Evolutionary conservation across 2,329 filamentous ascomycete species (phyloP).

Genomic region (Hirsutella minnesotensis): DNA sequence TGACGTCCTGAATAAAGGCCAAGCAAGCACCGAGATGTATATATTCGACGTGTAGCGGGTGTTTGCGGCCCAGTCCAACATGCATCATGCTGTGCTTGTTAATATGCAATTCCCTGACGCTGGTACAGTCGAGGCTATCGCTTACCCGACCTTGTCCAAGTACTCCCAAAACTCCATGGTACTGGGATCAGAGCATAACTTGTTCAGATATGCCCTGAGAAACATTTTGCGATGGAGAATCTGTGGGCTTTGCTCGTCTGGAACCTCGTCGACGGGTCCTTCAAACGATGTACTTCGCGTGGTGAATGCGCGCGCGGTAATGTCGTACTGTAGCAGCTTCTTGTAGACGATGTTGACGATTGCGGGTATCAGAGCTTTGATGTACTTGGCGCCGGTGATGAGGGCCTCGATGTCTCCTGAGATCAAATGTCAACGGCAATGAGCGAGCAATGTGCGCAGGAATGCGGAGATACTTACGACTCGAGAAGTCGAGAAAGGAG

Average conservation of each 20-base stretch:
- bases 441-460: no score
- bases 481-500: constrained; percentile 64
- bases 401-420: constrained; percentile 65
- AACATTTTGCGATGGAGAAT: constrained; percentile 72
- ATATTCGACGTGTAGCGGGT: constrained; percentile 69
- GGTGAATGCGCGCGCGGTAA: constrained; percentile 67
- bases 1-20: constrained; percentile 65
- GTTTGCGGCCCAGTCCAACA: constrained; percentile 58
- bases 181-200: constrained; percentile 62
- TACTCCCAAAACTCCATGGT: constrained; percentile 76
- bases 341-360: constrained; percentile 78
- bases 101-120: background rate
- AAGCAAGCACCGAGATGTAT: constrained; percentile 64
- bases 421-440: no score
- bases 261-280: constrained; percentile 50
- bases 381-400: constrained; percentile 58
- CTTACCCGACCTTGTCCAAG: constrained; percentile 68
- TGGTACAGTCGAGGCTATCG: constrained; percentile 5
- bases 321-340: constrained; percentile 69
- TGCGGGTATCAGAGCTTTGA: constrained; percentile 70
- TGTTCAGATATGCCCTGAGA: constrained; percentile 60
- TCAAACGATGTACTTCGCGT: constrained; percentile 52
- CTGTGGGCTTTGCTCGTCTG: constrained; percentile 59
- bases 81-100: constrained; percentile 54
- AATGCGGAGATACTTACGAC: constrained; percentile 39